Percentiles rank a stretch among this genome's conserved stretches.
These are phyloP conservation scores for Starmerella geochares DNA, from an alignment of 805 yeast species.

Conservation along the genomic window DNA sequence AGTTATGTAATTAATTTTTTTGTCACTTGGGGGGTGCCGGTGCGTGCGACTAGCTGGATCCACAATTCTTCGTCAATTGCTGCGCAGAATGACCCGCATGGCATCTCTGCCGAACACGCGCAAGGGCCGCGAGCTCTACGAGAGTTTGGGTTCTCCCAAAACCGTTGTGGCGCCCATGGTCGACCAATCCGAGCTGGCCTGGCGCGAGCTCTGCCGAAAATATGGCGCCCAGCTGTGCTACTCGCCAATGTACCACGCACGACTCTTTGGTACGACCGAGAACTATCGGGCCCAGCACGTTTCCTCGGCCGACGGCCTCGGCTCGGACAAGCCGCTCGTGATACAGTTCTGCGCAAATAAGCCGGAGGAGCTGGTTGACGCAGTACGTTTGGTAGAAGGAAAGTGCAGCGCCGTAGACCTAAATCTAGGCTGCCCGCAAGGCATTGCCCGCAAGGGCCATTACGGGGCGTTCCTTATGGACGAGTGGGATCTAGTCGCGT, in stretches of 20 bases:
- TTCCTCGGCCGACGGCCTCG: conserved; percentile 59
- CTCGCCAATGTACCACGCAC: conserved; percentile 95
- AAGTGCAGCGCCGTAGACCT: conserved; percentile 92
- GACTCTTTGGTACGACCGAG: conserved; percentile 72
- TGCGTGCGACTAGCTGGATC: background rate
- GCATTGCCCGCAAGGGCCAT: conserved; percentile 87
- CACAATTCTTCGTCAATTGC: conserved; percentile 1
- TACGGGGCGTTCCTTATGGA: conserved; percentile 96
- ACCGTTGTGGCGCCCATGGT: conserved; percentile 98
- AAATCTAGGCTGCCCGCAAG: conserved; percentile 96
- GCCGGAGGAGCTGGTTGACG: conserved; percentile 67
- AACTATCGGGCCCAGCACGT: conserved; percentile 69
- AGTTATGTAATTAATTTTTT: conserved; percentile 4
- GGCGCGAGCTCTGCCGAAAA: conserved; percentile 76
- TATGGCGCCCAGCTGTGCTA: conserved; percentile 92
- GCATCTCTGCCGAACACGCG: conserved; percentile 20
- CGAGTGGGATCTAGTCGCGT: conserved; percentile 77
- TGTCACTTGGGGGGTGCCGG: background rate
- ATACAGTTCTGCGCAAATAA: conserved; percentile 97
- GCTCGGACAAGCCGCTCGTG: conserved; percentile 70
- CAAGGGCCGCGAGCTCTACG: conserved; percentile 58
- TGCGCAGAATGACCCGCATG: conserved; percentile 10
- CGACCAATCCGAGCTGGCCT: conserved; percentile 90
- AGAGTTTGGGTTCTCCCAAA: conserved; percentile 61
- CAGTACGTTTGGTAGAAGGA: conserved; percentile 71